Evolutionary conservation across 1,284 basidiomycete species (phyloP), one percentile per base, ranked within the genome.

Genomic region (Rhodotorula sp.): DNA sequence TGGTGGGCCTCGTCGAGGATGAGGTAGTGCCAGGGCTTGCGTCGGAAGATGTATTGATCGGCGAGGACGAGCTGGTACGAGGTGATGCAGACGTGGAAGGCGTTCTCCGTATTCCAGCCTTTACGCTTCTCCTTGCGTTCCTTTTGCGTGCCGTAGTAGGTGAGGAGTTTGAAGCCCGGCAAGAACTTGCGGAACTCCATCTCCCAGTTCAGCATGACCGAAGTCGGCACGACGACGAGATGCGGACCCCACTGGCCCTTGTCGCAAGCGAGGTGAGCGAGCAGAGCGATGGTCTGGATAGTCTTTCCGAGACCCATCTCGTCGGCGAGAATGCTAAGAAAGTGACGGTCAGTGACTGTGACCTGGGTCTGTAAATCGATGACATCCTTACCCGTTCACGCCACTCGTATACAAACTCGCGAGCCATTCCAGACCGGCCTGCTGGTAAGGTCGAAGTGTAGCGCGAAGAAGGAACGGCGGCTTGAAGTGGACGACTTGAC

Each of bases 161-260:
- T 91, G 51, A 98, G 84, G 68, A 92, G 88, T 78, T 89, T 91
- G 86, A 97, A 95, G 1, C 94, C 95, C 0, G 95, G 95, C 3
- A 97, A 84, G 80, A 97, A 97, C 82, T 97, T 97, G 82, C 97
- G 97, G 85, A 97, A 97, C 81, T 97, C 95, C 91, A 97, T 96
- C 81, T 97, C 95, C 95, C 95, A 98, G 80, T 98, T 97, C 69
- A 97, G 85, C 74, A 98, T 87, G 68, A 97, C 95, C 72, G 91
- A 93, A 2, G 95, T 97, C 1, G 95, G 93, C 18, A 96, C 94
- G 77, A 97, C 89, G 80, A 98, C 93, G 46, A 97, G 87, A 83
- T 97, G 95, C 4, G 95, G 95, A 0, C 96, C 96, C 94, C 95
- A 97, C 71, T 96, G 92, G 10, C 95, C 95, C 64, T 90, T 87